A percentile compares a stretch with the other conserved stretches of the same genome.
These are phyloP conservation scores for Aegilops sharonensis DNA, from an alignment of 176 grass and related monocot species.

Conservation along the genomic window DNA sequence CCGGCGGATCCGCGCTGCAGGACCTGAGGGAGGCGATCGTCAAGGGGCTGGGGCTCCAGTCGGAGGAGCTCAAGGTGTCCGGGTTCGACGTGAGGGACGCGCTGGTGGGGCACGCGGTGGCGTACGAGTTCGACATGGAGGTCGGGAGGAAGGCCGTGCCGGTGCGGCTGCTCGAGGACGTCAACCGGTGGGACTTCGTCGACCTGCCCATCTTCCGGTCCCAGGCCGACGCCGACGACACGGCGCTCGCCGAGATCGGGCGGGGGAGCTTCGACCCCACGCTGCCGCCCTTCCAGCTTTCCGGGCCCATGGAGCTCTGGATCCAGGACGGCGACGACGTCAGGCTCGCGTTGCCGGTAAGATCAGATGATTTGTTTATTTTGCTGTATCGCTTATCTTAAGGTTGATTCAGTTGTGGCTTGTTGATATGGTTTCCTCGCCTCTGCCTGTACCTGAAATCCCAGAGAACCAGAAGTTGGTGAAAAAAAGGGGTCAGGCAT, in stretches of 20 bases:
- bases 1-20: conserved; percentile 19
- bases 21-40: conserved; percentile 83
- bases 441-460: background rate
- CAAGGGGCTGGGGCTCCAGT: conserved; percentile 64
- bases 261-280: conserved; percentile 30
- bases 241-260: conserved; percentile 57
- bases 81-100: conserved; percentile 86
- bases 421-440: background rate
- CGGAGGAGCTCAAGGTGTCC: conserved; percentile 72
- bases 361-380: background rate
- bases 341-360: conserved; percentile 80
- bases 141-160: conserved; percentile 71
- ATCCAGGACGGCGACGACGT: conserved; percentile 85
- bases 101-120: conserved; percentile 73
- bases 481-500: background rate
- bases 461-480: background rate
- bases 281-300: conserved; percentile 75
- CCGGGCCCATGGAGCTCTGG: conserved; percentile 89
- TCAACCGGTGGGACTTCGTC: conserved; percentile 77
- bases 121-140: conserved; percentile 86
- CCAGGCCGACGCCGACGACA: conserved; percentile 47
- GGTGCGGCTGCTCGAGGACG: conserved; percentile 78
- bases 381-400: background rate
- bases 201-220: conserved; percentile 63
- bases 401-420: too few relatives aligned